Base-by-base conservation (phyloP, 1,284 basidiomycete genomes). In the Ustilago trichophora region DNA sequence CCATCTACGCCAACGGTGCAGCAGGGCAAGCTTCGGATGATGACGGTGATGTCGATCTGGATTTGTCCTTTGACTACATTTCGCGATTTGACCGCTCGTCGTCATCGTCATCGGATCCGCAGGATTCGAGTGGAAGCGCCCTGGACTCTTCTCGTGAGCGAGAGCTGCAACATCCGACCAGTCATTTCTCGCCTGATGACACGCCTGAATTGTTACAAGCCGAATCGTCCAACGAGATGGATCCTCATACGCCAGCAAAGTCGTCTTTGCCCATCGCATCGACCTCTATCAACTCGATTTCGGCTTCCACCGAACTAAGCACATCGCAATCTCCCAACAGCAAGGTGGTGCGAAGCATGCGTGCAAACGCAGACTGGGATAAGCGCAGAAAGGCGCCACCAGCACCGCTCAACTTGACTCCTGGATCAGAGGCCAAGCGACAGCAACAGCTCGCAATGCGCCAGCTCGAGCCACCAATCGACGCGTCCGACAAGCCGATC, bases 21-120 rank as follows among this genome's bases (percentile, higher is more conserved):
- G 41, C 50, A 22, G 57, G n/a, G n/a, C n/a, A n/a, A n/a, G n/a
- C n/a, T 3, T 53, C 42, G 3, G 54, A 57, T 10, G 54, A 53
- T 29, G 56, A 53, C 29, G 56, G 46, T 16, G 60, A 67, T 41
- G 73, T 76, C 7, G 65, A 76, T 22, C 58, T 76, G 24, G 69
- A 74, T 32, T 38, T 74, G 12, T 72, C 69, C 6, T 76, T 76
- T 42, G 73, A 76, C 45, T 76, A 71, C 38, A 50, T 72, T 27
- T 72, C 69, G 22, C 45, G 53, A 11, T 62, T 68, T 44, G 68
- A 73, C 42, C 33, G 40, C 13, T 52, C 47, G 6, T 55, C 59
- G 6, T 55, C 51, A 12, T 50, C 59, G n/a, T n/a, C n/a, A 6
- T 63, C 54, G 2, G 46, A 57, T 8, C 54, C 42, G 10, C 54